Percentiles rank a stretch among this genome's conserved stretches.
These are phyloP conservation scores for Aphanomyces astaci DNA, from an alignment of 352 stramenopile genomes.

Conservation along the genomic window DNA sequence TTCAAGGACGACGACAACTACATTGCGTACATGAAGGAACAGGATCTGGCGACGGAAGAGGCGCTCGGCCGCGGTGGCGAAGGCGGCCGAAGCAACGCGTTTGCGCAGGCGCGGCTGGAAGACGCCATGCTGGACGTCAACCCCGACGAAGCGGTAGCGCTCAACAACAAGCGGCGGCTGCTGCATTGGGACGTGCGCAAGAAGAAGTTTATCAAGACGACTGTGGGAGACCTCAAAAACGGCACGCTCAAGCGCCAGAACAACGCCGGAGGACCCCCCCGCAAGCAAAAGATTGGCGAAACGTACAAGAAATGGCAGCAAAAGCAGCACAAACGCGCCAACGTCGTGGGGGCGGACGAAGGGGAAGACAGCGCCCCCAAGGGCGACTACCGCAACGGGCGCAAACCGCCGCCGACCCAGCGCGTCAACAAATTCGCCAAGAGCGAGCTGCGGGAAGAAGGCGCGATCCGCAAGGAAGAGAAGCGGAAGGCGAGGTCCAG, in stretches of 20 bases:
- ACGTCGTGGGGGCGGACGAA: conserved; percentile 60
- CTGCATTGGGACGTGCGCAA: conserved; percentile 98
- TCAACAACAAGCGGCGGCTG: conserved; percentile 97
- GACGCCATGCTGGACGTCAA: conserved; percentile 97
- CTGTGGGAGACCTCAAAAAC: conserved; percentile 81
- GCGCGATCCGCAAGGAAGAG: conserved; percentile 80
- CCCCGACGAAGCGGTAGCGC: conserved; percentile 94
- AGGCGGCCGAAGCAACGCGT: conserved; percentile 68
- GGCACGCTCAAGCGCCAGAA: conserved; percentile 80
- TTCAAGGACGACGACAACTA: conserved; percentile 83
- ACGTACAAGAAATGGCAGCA: conserved; percentile 94
- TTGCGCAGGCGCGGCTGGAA: conserved; percentile 84
- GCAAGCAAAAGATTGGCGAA: conserved; percentile 85
- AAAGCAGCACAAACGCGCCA: conserved; percentile 77
- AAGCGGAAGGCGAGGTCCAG: conserved; percentile 74
- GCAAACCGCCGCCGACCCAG: conserved; percentile 47
- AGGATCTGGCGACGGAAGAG: conserved; percentile 64
- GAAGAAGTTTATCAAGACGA: conserved; percentile 94
- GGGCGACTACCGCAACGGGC: conserved; percentile 71
- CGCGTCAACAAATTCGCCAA: conserved; percentile 73
- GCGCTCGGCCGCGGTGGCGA: conserved; percentile 66
- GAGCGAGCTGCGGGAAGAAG: conserved; percentile 65
- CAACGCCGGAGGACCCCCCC: conserved; percentile 71
- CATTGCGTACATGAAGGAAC: conserved; percentile 77
- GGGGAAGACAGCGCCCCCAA: conserved; percentile 45